Evolutionary conservation across 2,329 filamentous ascomycete species (phyloP).

Genomic region (Exutisphaerella laricina): DNA sequence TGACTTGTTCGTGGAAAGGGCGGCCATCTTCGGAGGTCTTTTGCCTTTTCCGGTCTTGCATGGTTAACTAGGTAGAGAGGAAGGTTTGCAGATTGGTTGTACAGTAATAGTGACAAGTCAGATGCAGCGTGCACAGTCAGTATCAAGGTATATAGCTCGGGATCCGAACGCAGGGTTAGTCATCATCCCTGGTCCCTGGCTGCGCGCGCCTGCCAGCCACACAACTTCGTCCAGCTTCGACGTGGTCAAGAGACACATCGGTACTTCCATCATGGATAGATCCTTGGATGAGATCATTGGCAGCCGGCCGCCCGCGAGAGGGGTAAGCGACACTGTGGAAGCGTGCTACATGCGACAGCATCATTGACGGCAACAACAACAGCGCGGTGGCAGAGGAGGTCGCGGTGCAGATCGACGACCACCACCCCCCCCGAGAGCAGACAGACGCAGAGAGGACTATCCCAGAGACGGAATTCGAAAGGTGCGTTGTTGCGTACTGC

Average conservation of each 20-base stretch:
- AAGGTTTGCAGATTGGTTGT: too few species aligned
- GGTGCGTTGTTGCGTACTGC: conserved; percentile 48
- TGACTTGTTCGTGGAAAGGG: conserved; percentile 1
- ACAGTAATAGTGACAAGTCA: too few species aligned
- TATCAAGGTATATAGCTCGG: too few species aligned
- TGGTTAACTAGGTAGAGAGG: too few species aligned
- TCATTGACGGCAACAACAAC: conserved; percentile 10
- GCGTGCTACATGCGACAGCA: conserved; percentile 3
- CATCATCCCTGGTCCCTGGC: too few species aligned
- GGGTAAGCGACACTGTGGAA: conserved; percentile 8
- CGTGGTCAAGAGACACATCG: too few species aligned
- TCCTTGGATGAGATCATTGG: conserved; percentile 60
- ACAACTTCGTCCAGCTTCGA: too few species aligned
- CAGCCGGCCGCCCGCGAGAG: conserved; percentile 51
- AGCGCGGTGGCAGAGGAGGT: conserved; percentile 25
- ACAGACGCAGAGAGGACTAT: conserved; percentile 49
- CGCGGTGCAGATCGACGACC: conserved; percentile 22
- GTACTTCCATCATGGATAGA: conserved; percentile 56
- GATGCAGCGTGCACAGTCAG: too few species aligned
- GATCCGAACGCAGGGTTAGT: too few species aligned
- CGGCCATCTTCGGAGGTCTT: too few species aligned
- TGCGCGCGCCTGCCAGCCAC: too few species aligned
- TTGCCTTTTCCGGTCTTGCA: too few species aligned
- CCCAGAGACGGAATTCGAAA: conserved; percentile 87
- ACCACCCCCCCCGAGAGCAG: conserved; percentile 62